phyloP scores from a whole-genome alignment of 1,284 basidiomycete species.

The Cerrena zonata region DNA sequence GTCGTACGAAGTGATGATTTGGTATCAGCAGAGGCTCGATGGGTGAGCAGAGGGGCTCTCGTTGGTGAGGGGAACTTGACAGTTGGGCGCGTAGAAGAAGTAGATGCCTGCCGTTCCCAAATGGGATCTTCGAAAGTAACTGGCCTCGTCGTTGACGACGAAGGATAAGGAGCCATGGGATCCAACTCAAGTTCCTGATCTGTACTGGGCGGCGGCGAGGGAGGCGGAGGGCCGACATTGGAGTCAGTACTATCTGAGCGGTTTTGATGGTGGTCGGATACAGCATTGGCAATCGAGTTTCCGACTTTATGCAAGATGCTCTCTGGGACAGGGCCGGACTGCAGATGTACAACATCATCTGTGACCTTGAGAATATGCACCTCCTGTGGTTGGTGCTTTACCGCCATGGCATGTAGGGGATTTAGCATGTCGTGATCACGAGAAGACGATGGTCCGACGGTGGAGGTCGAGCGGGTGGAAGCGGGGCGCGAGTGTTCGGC shows the following conservation, averaged over 20 bases:
- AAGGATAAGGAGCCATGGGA: conserved; percentile 15
- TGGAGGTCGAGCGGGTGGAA: conserved; percentile 33
- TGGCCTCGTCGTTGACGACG: conserved; percentile 12
- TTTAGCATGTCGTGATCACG: conserved; percentile 23
- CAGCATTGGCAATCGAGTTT: conserved; percentile 31
- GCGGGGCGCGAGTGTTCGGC: conserved; percentile 12
- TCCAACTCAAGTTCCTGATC: conserved; percentile 29
- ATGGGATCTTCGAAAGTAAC: conserved; percentile 33
- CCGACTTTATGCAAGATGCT: conserved; percentile 35
- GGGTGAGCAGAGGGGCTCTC: conserved; percentile 17
- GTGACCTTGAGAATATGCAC: conserved; percentile 50
- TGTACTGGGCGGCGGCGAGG: conserved; percentile 60
- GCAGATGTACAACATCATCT: conserved; percentile 39
- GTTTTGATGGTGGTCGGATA: conserved; percentile 18
- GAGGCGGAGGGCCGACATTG: conserved; percentile 53
- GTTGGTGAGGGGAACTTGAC: conserved; percentile 8
- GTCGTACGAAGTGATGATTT: conserved; percentile 34
- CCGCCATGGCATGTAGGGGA: conserved; percentile 29
- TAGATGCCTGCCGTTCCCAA: conserved; percentile 25
- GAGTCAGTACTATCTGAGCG: conserved; percentile 18
- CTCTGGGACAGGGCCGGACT: conserved; percentile 34
- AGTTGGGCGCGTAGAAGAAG: conserved; percentile 24
- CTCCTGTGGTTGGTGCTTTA: conserved; percentile 33
- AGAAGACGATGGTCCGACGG: conserved; percentile 12
- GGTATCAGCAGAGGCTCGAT: conserved; percentile 46